These are phyloP conservation scores for Pichia sp. DNA, from an alignment of 1,139 yeast species.

Conservation along the genomic window DNA sequence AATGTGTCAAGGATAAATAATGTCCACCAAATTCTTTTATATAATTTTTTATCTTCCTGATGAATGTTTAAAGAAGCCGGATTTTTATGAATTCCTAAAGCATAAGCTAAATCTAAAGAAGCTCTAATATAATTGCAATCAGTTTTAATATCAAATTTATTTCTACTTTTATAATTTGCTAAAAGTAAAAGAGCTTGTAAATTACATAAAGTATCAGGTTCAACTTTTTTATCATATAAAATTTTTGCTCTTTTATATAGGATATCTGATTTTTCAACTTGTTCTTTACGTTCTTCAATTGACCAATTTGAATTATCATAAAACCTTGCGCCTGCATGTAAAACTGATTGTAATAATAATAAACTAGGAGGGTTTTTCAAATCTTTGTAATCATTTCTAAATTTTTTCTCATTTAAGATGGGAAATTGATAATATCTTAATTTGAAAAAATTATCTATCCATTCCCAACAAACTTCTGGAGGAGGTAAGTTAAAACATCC, in stretches of 20 bases:
- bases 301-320: constrained; percentile 19
- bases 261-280: constrained; percentile 34
- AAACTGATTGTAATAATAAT: constrained; percentile 61
- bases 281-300: constrained; percentile 11
- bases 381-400: constrained; percentile 51
- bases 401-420: constrained; percentile 55
- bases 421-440: constrained; percentile 50
- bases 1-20: constrained; percentile 21
- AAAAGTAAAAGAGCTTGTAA: constrained; percentile 50
- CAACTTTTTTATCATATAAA: constrained; percentile 62
- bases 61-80: constrained; percentile 28
- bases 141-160: constrained; percentile 14
- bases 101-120: constrained; percentile 45
- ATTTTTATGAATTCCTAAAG: constrained; percentile 63
- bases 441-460: constrained; percentile 57
- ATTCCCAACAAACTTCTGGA: constrained; percentile 50
- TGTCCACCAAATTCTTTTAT: constrained; percentile 74
- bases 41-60: constrained; percentile 46
- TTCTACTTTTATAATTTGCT: constrained; percentile 22
- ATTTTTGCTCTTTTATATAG: constrained; percentile 74
- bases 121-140: constrained; percentile 17
- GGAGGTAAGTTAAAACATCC: constrained; percentile 72
- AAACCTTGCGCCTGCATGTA: constrained; percentile 57
- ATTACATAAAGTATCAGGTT: constrained; percentile 57
- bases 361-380: constrained; percentile 63